These are phyloP conservation scores for Tulasnella sp. DNA, from an alignment of 768 basidiomycete genomes.

Conservation along the genomic window DNA sequence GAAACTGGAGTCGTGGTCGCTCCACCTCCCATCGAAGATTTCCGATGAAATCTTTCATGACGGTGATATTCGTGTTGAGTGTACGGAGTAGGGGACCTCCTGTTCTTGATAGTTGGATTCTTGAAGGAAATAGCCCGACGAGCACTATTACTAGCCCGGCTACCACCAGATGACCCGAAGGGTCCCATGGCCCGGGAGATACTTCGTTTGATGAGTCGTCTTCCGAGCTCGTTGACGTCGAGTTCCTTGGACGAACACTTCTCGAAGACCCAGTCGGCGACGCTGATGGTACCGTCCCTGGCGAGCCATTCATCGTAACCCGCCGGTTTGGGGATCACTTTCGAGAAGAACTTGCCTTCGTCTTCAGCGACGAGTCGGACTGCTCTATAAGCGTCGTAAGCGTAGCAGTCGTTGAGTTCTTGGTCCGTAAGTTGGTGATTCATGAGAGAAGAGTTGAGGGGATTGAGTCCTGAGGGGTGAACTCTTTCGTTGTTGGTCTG, in stretches of 20 bases:
- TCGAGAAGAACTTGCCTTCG: not conserved
- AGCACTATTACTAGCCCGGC: not conserved
- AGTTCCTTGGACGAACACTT: not conserved
- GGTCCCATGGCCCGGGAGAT: not conserved
- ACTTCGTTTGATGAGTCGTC: not conserved
- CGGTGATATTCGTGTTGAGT: not conserved
- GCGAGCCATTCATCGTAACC: not conserved
- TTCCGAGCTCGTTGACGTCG: not conserved
- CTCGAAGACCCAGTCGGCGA: not conserved
- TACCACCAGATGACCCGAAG: not conserved
- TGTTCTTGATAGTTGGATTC: not conserved
- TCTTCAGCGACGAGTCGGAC: not conserved
- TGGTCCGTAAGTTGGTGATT: not conserved
- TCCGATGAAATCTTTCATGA: not conserved
- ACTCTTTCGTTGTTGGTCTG: not conserved
- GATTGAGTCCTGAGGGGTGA: not conserved
- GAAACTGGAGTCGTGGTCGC: not conserved
- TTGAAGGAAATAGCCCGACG: not conserved
- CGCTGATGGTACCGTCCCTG: not conserved
- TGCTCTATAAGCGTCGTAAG: not conserved
- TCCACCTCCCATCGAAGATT: not conserved
- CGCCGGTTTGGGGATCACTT: not conserved
- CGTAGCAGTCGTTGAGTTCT: not conserved
- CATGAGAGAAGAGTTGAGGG: not conserved
- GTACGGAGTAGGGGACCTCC: not conserved